Base-by-base conservation (phyloP, 2,329 filamentous ascomycete species). In the Ceratocystis lukuohia region DNA sequence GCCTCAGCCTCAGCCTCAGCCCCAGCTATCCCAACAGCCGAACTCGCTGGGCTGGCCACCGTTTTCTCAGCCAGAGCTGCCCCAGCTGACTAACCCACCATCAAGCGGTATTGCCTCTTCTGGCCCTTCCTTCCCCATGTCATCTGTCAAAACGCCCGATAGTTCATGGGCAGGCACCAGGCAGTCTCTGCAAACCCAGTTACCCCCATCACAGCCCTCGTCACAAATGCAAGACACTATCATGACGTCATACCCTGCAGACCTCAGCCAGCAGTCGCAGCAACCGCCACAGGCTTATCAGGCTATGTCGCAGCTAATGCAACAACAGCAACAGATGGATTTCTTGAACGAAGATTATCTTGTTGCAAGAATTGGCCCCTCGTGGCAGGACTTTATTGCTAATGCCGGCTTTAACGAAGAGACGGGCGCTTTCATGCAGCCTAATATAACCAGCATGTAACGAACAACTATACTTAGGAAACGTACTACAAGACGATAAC, bases 381-480 rank as follows among this genome's bases (percentile, higher is more conserved):
- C 70, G 6, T 75, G 73, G 72, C 69, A 70, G 5, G 70, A 66
- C 17, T 41, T 74, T 3, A 73, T 75, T 65, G 70, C 70, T 0
- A 70, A 70, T 61, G 72, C 70, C 44, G 72, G 73, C 12, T 74
- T 74, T 41, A 70, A 71, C 66, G 64, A 66, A 17, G 50, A 63
- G 41, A 62, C 65, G n/a, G 66, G 66, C n/a, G 45, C 65, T 5
- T 68, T 68, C 30, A 67, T 67, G 56, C 66, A 62, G 20, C 37
- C 59, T 20, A 41, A 45, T 30, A 59, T 37, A 59, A n/a, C 56
- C 22, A 20, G n/a, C 59, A 45, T 62, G 59, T 62, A 33, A n/a
- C 5, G 48, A 10, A 25, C 48, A 10, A 22, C 20, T 41, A 25
- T 22, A 48, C 46, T n/a, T 48, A 2, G 5, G 46, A n/a, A 48